Conservation (phyloP, 805 yeast species). For the Ogataea pilisensis region DNA sequence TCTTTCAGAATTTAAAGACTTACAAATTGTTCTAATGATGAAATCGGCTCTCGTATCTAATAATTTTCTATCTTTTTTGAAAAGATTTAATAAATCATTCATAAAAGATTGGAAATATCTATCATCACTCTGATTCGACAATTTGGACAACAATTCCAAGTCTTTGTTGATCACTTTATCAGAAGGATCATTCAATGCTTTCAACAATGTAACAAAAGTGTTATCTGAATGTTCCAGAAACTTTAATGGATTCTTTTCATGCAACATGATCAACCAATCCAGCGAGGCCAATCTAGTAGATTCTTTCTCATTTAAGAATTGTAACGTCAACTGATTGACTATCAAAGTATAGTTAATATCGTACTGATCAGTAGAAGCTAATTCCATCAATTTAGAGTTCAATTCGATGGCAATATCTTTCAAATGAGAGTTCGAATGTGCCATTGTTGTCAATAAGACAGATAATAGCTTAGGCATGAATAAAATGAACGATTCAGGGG, state of each 20-base stretch:
- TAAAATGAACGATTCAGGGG: slow-evolving; percentile 71
- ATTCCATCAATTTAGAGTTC: slow-evolving; percentile 51
- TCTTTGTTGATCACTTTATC: slow-evolving; percentile 76
- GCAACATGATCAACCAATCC: slow-evolving; percentile 86
- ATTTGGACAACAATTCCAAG: slow-evolving; percentile 65
- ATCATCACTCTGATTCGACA: slow-evolving; percentile 68
- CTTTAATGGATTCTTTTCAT: slow-evolving; percentile 59
- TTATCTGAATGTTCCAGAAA: slow-evolving; percentile 53
- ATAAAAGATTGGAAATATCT: slow-evolving; percentile 73
- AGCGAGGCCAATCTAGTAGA: slow-evolving; percentile 77
- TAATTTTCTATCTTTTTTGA: slow-evolving; percentile 64
- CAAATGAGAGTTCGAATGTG: slow-evolving; percentile 47
- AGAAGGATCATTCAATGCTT: slow-evolving; percentile 64
- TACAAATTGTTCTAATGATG: slow-evolving; percentile 79
- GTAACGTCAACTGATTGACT: slow-evolving; percentile 66
- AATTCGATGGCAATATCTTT: slow-evolving; percentile 52
- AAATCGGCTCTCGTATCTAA: slow-evolving; percentile 75
- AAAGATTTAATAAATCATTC: slow-evolving; percentile 61
- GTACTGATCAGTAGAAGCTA: slow-evolving; percentile 35
- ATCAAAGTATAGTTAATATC: slow-evolving; percentile 51
- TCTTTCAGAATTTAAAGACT: slow-evolving; percentile 74
- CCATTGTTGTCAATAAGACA: slow-evolving; percentile 58
- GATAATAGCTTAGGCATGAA: slow-evolving; percentile 73
- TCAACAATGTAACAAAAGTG: slow-evolving; percentile 72
- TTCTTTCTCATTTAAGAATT: slow-evolving; percentile 71